Percentiles rank a stretch among this genome's conserved stretches.
These are phyloP conservation scores for Wickerhamomyces silvicola DNA, from an alignment of 805 yeast genomes.

Conservation along the genomic window DNA sequence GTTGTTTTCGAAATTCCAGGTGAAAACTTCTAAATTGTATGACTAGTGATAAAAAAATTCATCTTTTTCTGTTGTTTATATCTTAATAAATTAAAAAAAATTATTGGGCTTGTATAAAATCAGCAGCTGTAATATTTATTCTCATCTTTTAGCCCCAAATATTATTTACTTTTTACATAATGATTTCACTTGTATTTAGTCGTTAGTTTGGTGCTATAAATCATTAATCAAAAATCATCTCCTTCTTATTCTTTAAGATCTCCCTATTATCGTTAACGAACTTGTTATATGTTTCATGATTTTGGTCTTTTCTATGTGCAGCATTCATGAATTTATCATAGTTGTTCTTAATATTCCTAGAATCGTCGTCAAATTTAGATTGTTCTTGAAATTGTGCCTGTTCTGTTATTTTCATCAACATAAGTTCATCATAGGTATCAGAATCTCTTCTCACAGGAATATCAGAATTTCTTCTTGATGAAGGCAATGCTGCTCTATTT, in stretches of 20 bases:
- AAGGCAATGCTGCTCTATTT: not conserved
- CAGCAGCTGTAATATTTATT: too few species aligned
- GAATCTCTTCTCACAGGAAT: too few species aligned
- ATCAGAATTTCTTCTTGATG: too few species aligned
- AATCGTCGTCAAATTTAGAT: conserved; percentile 6
- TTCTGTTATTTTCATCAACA: conserved; percentile 14
- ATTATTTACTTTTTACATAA: too few species aligned
- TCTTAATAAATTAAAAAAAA: conserved; percentile 1
- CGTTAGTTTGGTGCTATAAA: too few species aligned
- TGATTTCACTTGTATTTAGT: too few species aligned
- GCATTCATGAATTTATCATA: conserved; percentile 17
- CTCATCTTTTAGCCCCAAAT: too few species aligned
- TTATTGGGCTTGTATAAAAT: too few species aligned
- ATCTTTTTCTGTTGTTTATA: not conserved
- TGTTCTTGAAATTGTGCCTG: conserved; percentile 13
- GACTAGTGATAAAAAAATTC: conserved; percentile 1
- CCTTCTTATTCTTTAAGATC: not conserved
- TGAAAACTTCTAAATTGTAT: conserved; percentile 35
- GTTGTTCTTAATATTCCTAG: conserved; percentile 4
- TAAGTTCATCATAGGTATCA: too few species aligned
- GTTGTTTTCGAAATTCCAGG: conserved; percentile 93
- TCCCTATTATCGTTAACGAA: conserved; percentile 13
- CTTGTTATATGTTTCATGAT: conserved; percentile 9
- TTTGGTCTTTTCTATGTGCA: conserved; percentile 14
- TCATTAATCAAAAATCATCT: not conserved